phyloP scores from a whole-genome alignment of 345 rosid genomes.

The Excoecaria agallocha region DNA sequence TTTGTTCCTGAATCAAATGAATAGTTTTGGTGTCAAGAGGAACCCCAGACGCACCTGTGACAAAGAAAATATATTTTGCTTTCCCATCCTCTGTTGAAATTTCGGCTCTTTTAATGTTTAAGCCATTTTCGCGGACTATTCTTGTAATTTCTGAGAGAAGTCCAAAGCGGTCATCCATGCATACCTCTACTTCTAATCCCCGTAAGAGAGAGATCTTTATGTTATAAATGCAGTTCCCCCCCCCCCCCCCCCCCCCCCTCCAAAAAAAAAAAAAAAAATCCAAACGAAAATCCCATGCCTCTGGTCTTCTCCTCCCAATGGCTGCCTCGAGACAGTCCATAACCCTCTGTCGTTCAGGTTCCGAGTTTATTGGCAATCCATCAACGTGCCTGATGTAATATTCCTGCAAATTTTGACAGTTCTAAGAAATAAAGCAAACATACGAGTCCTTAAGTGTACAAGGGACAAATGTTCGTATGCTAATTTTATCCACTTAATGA shows the following conservation, averaged over 20 bases:
- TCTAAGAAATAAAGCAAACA: neutral
- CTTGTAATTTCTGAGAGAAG: constrained; percentile 59
- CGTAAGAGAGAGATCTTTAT: constrained; percentile 12
- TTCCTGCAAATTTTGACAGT: constrained; percentile 42
- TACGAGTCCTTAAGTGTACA: no score
- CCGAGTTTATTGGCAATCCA: constrained; percentile 71
- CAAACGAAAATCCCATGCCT: constrained; percentile 35
- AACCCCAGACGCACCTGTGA: constrained; percentile 49
- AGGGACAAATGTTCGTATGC: no score
- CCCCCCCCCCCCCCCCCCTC: no score
- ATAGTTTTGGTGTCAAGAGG: constrained; percentile 49
- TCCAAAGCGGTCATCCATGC: constrained; percentile 50
- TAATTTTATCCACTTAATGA: neutral
- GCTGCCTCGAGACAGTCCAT: constrained; percentile 79
- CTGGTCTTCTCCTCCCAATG: constrained; percentile 67
- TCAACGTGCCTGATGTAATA: constrained; percentile 73
- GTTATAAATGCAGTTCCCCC: neutral
- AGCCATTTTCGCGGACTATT: constrained; percentile 55
- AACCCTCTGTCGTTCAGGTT: constrained; percentile 74
- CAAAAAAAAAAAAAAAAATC: no score
- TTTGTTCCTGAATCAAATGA: constrained; percentile 34
- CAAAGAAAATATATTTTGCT: constrained; percentile 49
- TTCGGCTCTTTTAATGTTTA: constrained; percentile 54
- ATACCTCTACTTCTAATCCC: constrained; percentile 58
- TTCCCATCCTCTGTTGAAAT: constrained; percentile 44